These are phyloP conservation scores for Claviceps maximensis DNA, from an alignment of 2,329 filamentous ascomycete species.

Conservation along the genomic window DNA sequence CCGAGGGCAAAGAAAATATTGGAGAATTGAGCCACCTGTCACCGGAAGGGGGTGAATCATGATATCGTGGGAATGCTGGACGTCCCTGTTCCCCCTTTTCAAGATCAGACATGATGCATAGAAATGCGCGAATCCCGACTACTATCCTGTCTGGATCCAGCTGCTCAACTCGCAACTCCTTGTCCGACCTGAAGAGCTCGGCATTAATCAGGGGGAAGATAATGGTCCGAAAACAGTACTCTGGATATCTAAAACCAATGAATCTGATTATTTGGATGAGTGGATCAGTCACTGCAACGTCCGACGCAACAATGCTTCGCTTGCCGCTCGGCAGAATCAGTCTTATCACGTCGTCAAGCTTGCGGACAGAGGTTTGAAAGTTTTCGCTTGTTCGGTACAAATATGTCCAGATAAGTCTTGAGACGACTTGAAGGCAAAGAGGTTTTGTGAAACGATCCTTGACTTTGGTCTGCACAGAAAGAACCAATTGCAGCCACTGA, in stretches of 20 bases:
- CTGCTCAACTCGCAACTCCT: conserved; percentile 77
- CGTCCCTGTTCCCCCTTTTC: conserved; percentile 67
- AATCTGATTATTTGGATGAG: conserved; percentile 89
- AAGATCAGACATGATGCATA: conserved; percentile 84
- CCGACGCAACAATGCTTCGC: conserved; percentile 68
- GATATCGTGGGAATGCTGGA: conserved; percentile 74
- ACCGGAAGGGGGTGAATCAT: conserved; percentile 24
- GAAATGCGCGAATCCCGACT: conserved; percentile 88
- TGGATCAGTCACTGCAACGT: conserved; percentile 73
- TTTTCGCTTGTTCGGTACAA: conserved; percentile 72
- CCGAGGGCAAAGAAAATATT: conserved; percentile 26
- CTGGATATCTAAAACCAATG: conserved; percentile 85
- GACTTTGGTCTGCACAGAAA: conserved; percentile 63
- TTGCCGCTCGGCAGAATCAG: conserved; percentile 71
- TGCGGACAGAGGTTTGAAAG: conserved; percentile 53
- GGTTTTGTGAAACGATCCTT: conserved; percentile 72
- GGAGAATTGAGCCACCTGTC: conserved; percentile 39
- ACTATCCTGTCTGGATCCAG: conserved; percentile 94
- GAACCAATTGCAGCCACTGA: conserved; percentile 76
- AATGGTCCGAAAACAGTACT: conserved; percentile 81
- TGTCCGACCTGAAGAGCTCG: conserved; percentile 64
- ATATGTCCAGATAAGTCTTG: conserved; percentile 87
- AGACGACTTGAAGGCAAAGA: conserved; percentile 77
- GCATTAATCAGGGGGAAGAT: conserved; percentile 95
- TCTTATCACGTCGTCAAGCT: conserved; percentile 80